A percentile compares a stretch with the other conserved stretches of the same genome.
Evolutionary conservation across 306 rosid species (phyloP).

Genomic region (Acacia crassicarpa): DNA sequence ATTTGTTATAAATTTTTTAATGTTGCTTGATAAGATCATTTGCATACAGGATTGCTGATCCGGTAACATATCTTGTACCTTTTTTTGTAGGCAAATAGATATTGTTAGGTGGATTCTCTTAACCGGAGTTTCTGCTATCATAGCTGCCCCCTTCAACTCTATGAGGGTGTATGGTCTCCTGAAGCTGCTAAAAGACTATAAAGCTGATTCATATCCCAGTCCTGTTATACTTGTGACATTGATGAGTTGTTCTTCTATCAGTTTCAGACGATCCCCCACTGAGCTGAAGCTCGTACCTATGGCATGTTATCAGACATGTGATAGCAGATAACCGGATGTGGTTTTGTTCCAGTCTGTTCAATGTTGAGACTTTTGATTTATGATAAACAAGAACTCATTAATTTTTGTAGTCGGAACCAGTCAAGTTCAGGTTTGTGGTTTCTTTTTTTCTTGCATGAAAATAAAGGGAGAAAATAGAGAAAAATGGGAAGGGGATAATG

Average conservation of each 20-base stretch:
- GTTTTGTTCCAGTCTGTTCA: slow-evolving; percentile 23
- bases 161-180: not conserved
- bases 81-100: not conserved
- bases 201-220: slow-evolving; percentile 9
- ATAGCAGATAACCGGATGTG: not conserved
- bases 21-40: not conserved
- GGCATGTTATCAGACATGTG: slow-evolving; percentile 24
- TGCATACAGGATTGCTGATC: not conserved
- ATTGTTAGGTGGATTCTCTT: not conserved
- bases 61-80: not conserved
- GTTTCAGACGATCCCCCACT: slow-evolving; percentile 9
- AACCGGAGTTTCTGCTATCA: not conserved
- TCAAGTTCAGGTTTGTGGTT: slow-evolving; percentile 1
- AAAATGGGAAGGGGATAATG: not conserved
- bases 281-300: slow-evolving; percentile 25
- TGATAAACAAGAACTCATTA: not conserved
- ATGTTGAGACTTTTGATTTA: not conserved
- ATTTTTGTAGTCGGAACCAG: not conserved
- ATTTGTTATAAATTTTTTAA: not conserved
- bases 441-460: not conserved
- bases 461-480: no score
- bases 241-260: slow-evolving; percentile 26
- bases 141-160: not conserved
- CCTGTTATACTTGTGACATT: slow-evolving; percentile 11
- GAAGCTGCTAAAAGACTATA: slow-evolving; percentile 15